Evolutionary conservation across 1,139 yeast genomes (phyloP), one percentile per base, ranked within the genome.

Genomic region (Debaryomyces fabryi): DNA sequence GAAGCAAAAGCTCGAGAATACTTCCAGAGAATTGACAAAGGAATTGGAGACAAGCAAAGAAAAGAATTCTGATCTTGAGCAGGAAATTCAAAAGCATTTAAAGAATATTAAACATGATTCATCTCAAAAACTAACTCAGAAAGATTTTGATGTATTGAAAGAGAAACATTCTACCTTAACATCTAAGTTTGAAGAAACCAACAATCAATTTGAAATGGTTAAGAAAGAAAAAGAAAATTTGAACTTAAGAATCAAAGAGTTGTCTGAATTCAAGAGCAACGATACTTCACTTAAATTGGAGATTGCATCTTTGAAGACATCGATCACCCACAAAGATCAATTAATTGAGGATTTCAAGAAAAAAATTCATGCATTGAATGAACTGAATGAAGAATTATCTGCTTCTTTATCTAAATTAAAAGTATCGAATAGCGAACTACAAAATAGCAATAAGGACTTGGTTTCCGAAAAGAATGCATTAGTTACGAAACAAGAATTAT

Each of bases 251-350:
- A 64, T 72, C 20, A 56, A 54, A 10, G 78, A 72, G 48, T 57
- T 71, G 18, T 56, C 61, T 18, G 67, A 69, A 38, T 59, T 61
- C 46, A 74, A 70, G 57, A 67, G 69, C 49, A 67, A 64, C 30
- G 82, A 71, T 46, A 58, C 76, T 3, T 70, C 79, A 1, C 64
- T 74, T 44, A 76, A 74, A 52, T 62, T 76, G 34, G 79, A 76
- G 52, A 62, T 75, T 20, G 71, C 75, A 0, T 67, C 79, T 0
- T 57, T 74, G 32, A 69, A 70, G 46, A 57, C 75, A 1, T 65
- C 77, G 5, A 59, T 78, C 8, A 57, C 59, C 1, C 80, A 77
- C 52, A 78, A 81, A 55, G 86, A 82, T 25, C 76, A 76, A 50
- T 72, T 75, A 13, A 73, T 82, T 21, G 68, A 62, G 3, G 79